These are phyloP conservation scores for Hymenochaete sp. DNA, from an alignment of 1,284 basidiomycete genomes.

Conservation along the genomic window DNA sequence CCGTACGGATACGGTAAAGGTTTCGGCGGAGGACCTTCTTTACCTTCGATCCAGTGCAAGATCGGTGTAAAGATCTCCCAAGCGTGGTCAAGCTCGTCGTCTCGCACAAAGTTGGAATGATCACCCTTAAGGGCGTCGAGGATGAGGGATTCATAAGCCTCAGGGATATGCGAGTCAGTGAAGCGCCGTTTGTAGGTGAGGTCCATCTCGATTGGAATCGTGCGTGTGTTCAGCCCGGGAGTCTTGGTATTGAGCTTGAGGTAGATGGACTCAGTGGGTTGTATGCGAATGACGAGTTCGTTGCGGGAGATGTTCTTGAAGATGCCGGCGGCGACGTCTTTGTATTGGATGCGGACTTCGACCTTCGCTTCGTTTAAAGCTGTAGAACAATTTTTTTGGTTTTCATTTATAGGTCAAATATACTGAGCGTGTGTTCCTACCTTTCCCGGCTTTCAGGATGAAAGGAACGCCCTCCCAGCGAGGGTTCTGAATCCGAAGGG, in stretches of 20 bases:
- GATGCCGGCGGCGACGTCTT: constrained; percentile 91
- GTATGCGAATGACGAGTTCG: constrained; percentile 92
- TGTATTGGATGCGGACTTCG: constrained; percentile 93
- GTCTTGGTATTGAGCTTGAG: constrained; percentile 92
- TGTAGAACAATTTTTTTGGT: constrained; percentile 26
- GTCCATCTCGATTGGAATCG: constrained; percentile 93
- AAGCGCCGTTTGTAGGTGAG: constrained; percentile 94
- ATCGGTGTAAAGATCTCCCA: constrained; percentile 97
- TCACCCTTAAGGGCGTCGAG: constrained; percentile 84
- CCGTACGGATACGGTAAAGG: constrained; percentile 84
- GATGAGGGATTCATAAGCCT: constrained; percentile 90
- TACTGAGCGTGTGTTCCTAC: constrained; percentile 42
- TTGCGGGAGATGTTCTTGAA: constrained; percentile 93
- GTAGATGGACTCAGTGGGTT: constrained; percentile 91
- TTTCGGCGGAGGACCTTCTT: constrained; percentile 50
- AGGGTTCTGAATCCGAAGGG: constrained; percentile 87
- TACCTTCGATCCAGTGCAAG: constrained; percentile 88
- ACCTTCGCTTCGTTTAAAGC: constrained; percentile 96
- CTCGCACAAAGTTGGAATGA: constrained; percentile 88
- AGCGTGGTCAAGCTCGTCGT: constrained; percentile 90
- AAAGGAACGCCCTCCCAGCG: constrained; percentile 97
- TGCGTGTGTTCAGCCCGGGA: constrained; percentile 82
- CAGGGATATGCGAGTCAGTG: constrained; percentile 80
- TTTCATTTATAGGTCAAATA: constrained; percentile 5
- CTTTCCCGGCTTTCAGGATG: constrained; percentile 95